phyloP scores from a whole-genome alignment of 306 rosid genomes.

The Glycyrrhiza uralensis region DNA sequence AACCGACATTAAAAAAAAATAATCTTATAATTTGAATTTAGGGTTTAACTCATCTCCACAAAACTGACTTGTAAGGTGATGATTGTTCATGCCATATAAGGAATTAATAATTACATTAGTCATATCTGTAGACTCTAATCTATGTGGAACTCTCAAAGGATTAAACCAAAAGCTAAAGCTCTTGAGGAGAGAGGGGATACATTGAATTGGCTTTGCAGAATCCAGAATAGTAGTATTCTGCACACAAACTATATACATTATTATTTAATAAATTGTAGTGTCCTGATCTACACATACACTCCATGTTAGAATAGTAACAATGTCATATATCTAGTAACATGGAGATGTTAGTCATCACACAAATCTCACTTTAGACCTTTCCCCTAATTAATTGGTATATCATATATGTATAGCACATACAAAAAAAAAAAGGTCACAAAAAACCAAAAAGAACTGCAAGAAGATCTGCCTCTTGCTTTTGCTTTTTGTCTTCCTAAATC shows the following conservation, averaged over 20 bases:
- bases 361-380: background rate
- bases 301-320: too few relatives aligned
- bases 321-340: background rate
- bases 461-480: conserved; percentile 65
- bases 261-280: too few relatives aligned
- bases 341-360: background rate
- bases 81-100: too few relatives aligned
- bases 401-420: background rate
- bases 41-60: too few relatives aligned
- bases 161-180: background rate
- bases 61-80: too few relatives aligned
- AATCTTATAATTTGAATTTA: too few relatives aligned
- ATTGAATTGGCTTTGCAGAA: background rate
- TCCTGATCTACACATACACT: too few relatives aligned
- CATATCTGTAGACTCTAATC: too few relatives aligned
- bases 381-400: background rate
- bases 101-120: too few relatives aligned
- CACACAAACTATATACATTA: too few relatives aligned
- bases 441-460: conserved; percentile 44
- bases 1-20: background rate
- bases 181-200: background rate
- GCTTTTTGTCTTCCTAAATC: conserved; percentile 53
- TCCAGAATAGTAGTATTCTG: background rate
- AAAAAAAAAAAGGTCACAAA: background rate
- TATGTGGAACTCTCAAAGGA: too few relatives aligned